phyloP scores from a whole-genome alignment of 2,329 filamentous ascomycete genomes.

The Sphaerulina musiva region DNA sequence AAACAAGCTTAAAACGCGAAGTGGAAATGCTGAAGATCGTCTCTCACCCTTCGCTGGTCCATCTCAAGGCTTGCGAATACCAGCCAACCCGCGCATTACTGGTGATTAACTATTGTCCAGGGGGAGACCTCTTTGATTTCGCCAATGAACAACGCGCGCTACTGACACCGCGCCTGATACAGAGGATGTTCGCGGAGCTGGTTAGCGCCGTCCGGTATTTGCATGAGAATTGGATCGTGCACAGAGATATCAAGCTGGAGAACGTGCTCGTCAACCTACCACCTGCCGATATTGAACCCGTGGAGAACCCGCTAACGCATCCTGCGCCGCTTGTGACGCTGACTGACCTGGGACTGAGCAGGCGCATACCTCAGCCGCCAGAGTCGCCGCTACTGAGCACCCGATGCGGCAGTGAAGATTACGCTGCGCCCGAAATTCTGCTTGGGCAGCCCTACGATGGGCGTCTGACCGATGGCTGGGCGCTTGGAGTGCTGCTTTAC shows the following conservation, averaged over 20 bases:
- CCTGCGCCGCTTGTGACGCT: constrained; percentile 80
- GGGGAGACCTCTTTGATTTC: constrained; percentile 90
- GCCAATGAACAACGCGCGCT: constrained; percentile 65
- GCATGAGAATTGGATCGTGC: constrained; percentile 79
- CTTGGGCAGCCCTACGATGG: constrained; percentile 94
- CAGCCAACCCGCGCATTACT: constrained; percentile 76
- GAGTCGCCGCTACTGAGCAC: constrained; percentile 86
- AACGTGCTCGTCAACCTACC: constrained; percentile 90
- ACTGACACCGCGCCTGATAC: constrained; percentile 62
- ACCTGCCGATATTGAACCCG: constrained; percentile 54
- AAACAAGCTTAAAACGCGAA: constrained; percentile 89
- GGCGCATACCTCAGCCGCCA: constrained; percentile 64
- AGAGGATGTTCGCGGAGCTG: constrained; percentile 83
- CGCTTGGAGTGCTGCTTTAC: constrained; percentile 85
- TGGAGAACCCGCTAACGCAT: constrained; percentile 64
- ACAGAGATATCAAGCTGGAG: constrained; percentile 96
- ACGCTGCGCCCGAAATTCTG: constrained; percentile 91
- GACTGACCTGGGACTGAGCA: constrained; percentile 83
- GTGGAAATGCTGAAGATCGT: constrained; percentile 87
- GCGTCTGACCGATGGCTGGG: constrained; percentile 88
- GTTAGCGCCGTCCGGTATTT: constrained; percentile 80
- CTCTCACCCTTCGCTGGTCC: constrained; percentile 81
- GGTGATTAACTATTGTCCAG: constrained; percentile 84
- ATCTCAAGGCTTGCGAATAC: constrained; percentile 85
- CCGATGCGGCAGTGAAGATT: constrained; percentile 92